Conservation (phyloP, 257 asterid genomes). For the Petunia axillaris region DNA sequence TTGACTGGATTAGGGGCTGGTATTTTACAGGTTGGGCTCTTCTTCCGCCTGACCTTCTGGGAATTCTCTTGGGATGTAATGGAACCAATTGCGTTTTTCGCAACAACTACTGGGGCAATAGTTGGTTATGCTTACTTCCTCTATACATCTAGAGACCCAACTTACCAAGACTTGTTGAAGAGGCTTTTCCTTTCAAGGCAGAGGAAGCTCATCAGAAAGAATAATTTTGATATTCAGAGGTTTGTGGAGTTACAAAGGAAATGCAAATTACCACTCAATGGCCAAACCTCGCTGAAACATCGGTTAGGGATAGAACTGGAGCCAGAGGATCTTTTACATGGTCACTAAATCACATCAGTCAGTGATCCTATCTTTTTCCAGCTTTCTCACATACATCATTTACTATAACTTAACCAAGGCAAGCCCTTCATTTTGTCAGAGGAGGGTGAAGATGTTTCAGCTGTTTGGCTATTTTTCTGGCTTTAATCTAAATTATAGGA, state of each 20-base stretch:
- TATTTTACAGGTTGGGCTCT: slow-evolving; percentile 68
- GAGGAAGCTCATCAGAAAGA: slow-evolving; percentile 70
- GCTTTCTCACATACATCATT: too few species aligned
- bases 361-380: too few species aligned
- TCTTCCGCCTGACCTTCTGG: slow-evolving; percentile 93
- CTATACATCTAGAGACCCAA: slow-evolving; percentile 81
- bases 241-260: slow-evolving; percentile 71
- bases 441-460: too few species aligned
- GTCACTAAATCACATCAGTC: slow-evolving; percentile 38
- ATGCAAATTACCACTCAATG: slow-evolving; percentile 49
- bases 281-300: slow-evolving; percentile 50
- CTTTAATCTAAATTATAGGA: too few species aligned
- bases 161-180: slow-evolving; percentile 72
- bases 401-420: too few species aligned
- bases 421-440: too few species aligned
- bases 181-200: slow-evolving; percentile 85
- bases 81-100: slow-evolving; percentile 90
- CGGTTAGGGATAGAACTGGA: slow-evolving; percentile 52
- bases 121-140: slow-evolving; percentile 84
- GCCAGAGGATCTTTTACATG: slow-evolving; percentile 62
- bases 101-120: slow-evolving; percentile 68
- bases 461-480: too few species aligned
- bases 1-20: slow-evolving; percentile 73
- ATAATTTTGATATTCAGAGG: slow-evolving; percentile 66
- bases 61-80: slow-evolving; percentile 96